A percentile compares a stretch with the other conserved stretches of the same genome.
Conservation (phyloP, 345 rosid genomes). For the Eucalyptus sp. region DNA sequence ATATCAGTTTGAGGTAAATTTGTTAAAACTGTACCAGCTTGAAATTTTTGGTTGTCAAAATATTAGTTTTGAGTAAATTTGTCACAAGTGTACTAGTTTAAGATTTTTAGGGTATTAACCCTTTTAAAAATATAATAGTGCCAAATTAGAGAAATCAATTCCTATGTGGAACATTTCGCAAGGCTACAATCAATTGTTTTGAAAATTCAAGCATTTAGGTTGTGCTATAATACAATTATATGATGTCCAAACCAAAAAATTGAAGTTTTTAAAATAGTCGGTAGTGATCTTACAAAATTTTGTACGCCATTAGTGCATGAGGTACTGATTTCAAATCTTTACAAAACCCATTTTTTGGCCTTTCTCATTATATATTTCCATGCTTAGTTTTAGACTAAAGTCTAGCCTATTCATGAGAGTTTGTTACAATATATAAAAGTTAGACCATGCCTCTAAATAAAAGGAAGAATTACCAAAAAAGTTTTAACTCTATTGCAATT, state of each 20-base stretch:
- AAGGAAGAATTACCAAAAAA: neutral
- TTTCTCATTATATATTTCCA: neutral
- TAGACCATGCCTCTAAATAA: neutral
- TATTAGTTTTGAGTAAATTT: too few species aligned
- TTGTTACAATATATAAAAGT: neutral
- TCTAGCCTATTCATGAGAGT: neutral
- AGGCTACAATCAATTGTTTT: neutral
- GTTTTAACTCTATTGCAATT: rapidly evolving
- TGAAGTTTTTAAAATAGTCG: neutral
- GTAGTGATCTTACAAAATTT: neutral
- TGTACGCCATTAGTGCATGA: rapidly evolving
- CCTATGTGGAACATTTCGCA: rapidly evolving
- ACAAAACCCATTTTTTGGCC: neutral
- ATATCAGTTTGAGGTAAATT: rapidly evolving
- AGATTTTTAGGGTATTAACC: rapidly evolving
- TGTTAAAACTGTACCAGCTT: rapidly evolving
- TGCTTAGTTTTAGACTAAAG: neutral
- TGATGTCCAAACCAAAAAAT: neutral
- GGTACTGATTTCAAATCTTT: neutral
- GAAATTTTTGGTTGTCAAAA: too few species aligned
- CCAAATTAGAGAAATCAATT: neutral
- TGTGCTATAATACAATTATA: neutral
- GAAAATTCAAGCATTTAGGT: neutral
- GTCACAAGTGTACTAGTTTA: rapidly evolving
- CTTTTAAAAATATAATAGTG: neutral